Evolutionary conservation across 441 rosid genomes (phyloP), one percentile per base, ranked within the genome.

Genomic region (Croton setiger): DNA sequence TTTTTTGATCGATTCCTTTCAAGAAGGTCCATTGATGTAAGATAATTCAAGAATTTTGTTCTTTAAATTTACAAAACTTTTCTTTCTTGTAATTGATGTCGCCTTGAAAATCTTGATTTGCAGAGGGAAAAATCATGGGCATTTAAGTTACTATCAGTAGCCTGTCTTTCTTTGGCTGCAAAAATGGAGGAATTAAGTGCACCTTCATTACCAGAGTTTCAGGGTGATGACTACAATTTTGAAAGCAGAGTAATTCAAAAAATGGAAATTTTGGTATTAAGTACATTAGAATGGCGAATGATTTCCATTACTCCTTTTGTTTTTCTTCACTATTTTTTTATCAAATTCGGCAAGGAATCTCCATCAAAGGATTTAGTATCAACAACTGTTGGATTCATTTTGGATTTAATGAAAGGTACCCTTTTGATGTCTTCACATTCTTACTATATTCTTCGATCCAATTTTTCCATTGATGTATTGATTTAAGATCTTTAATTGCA

Each of bases 1-100:
- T 87, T 84, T 74, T 84, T 87, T 36, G 95, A 88, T 78, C 84
- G 75, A 45, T 88, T 81, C 76, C 79, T 88, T 61, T 77, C 87
- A 21, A 81, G 18, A 55, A 54, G 62, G 68, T 63, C 74, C n/a
- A 78, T 83, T 70, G 74, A 70, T 76, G 91, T 85, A 74, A 75
- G 90, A 27, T 60, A 4, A 21, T 12, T 52, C 18, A 45, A 10
- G 4, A 45, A 11, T 45, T 18, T 17, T 35, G 3, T 63, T 56
- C 63, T 31, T 20, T 5, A 39, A 9, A 43, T 14, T 58, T 39
- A 2, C 17, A 18, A 51, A 37, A 4, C 1, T 45, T 65, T 23
- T 48, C 44, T 64, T 58, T 37, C 51, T 4, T 45, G 20, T 65
- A 51, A 18, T 66, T 35, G 4, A 23, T n/a, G 13, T 61, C 15